Evolutionary conservation across 177 flowering plant genomes (phyloP), one percentile per base, ranked within the genome.

Genomic region (Vitis hybrid): DNA sequence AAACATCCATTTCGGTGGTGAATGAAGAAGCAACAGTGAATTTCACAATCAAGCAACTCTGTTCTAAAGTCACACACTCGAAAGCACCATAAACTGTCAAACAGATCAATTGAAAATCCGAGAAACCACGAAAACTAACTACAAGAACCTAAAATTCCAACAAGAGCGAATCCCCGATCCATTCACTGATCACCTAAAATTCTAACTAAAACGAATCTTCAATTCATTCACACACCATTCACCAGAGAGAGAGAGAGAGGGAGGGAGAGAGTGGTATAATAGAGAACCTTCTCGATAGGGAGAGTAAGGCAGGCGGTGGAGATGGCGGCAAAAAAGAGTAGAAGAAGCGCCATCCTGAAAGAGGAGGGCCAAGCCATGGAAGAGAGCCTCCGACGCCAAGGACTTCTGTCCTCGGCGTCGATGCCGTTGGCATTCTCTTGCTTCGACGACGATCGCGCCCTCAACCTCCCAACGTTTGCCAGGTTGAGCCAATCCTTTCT

Each of bases 231-330:
- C 56, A 49, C 52, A 51, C 0, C 5, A 51, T 71, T 13, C 48
- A 51, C 14, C 15, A 40, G 11, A 52, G 1, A 57, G 64, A 58
- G 64, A 58, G 52, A 68, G 56, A 14, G 60, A 68, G 56, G 21
- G 60, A 63, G 3, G 16, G 59, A 65, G 50, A 75, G 14, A 30
- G 10, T 62, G 7, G 8, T 11, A 18, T 62, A 30, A 60, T 60
- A 66, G 16, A 2, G 19, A 14, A 83, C 93, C 93, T 89, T 77
- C 68, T 91, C 92, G 14, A 91, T 50, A 12, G 91, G 97, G 58
- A 91, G 91, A 56, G 89, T 84, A 35, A 83, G 16, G 69, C 82
- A 88, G 64, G 93, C 94, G 21, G 76, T 62, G 60, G 70, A 64
- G 60, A 88, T 77, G 68, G 87, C 87, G 5, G 76, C 85, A 35